Evolutionary conservation across 139 green algal genomes (phyloP), one percentile per base, ranked within the genome.

Genomic region (Chlamydomonas schloesseri): DNA sequence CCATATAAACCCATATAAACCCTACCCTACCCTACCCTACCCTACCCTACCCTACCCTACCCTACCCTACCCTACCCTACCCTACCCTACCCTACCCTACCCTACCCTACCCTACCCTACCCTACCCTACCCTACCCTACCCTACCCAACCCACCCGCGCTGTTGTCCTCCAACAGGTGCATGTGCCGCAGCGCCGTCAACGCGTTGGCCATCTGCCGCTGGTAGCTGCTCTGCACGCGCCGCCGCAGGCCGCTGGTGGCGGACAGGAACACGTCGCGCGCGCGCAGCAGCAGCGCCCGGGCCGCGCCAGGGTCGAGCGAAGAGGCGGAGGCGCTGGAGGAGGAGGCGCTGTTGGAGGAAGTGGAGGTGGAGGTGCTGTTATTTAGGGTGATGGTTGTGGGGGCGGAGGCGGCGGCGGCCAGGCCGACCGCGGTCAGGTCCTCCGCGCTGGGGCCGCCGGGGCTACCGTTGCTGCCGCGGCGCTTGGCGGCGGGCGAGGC

Each of bases 111-210:
- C 42, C 6, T 50, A 13, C 8, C 6, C 42, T 50, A 50, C 42
- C 42, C 6, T 50, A 50, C 42, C 5, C 5, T 50, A 50, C 42
- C 5, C 42, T 50, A 50, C 65, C 10, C 33, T 15, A 28, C 13
- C 55, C 31, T 31, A n/a, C 6, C 29, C 29, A 20, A 50, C 87
- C 2, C 80, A 93, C 89, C 90, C 29, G 67, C 79, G 33, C 81
- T 88, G 78, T 83, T 92, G 82, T 93, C 90, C 68, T 93, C 90
- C 46, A 91, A 68, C 65, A 91, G 57, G 73, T 91, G 88, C 90
- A 92, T 87, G 15, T 80, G 37, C 55, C 85, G 31, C 78, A 90
- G 62, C 26, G 37, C 75, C 23, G 88, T 73, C 26, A 93, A 82
- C 21, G 68, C 71, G 60, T 87, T 90, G 55, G 90, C 90, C 34